Conservation (phyloP, 768 basidiomycete genomes). For the Termitomyces sp. region DNA sequence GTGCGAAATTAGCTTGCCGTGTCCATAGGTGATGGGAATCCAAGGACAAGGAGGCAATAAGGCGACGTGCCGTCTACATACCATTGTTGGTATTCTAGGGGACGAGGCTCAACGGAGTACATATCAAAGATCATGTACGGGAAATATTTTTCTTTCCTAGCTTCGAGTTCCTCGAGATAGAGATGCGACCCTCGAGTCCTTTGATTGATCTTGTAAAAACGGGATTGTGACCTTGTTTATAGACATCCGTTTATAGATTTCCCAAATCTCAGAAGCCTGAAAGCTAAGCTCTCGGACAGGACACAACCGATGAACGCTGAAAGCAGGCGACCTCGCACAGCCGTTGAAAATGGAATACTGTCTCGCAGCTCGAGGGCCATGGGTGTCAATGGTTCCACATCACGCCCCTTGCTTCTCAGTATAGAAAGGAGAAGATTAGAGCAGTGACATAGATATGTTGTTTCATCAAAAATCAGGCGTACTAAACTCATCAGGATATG, state of each 20-base stretch:
- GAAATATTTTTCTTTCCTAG: too few species aligned
- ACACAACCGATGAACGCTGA: background rate
- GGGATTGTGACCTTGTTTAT: too few species aligned
- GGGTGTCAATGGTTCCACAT: too few species aligned
- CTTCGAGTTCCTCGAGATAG: too few species aligned
- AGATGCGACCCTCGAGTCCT: too few species aligned
- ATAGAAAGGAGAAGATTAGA: background rate
- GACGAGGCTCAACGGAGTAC: background rate
- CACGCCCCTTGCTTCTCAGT: background rate
- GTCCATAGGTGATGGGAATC: too few species aligned
- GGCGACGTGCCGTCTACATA: too few species aligned
- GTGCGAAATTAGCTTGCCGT: too few species aligned
- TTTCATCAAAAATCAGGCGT: background rate
- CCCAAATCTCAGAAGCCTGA: background rate
- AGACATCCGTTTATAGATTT: background rate
- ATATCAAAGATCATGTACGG: background rate
- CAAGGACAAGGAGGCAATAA: too few species aligned
- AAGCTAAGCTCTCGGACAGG: background rate
- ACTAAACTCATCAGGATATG: background rate
- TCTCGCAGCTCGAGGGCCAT: too few species aligned
- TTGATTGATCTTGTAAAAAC: too few species aligned
- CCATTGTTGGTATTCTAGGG: too few species aligned
- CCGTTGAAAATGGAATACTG: background rate
- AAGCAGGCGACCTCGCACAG: background rate
- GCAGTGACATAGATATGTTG: background rate